Percentiles rank a stretch among this genome's conserved stretches.
Conservation (phyloP, 2,329 filamentous ascomycete genomes). For the Verticillium longisporum region DNA sequence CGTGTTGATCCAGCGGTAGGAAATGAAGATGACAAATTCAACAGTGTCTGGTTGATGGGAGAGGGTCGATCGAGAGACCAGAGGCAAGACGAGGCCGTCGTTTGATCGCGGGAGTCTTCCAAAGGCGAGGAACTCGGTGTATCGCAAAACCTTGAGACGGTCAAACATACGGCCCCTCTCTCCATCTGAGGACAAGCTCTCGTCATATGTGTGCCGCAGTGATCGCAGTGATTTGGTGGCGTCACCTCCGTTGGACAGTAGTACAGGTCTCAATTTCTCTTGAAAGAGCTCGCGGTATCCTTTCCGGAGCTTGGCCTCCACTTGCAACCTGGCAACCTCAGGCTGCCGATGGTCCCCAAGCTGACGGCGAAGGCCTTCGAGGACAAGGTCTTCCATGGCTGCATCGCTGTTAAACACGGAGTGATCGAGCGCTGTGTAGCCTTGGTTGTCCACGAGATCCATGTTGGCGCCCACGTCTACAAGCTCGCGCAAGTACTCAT, state of each 20-base stretch:
- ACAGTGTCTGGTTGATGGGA: neutral
- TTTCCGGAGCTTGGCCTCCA: constrained; percentile 22
- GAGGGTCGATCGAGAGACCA: neutral
- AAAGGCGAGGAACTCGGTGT: constrained; percentile 16
- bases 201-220: constrained; percentile 17
- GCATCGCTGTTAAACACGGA: constrained; percentile 24
- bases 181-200: constrained; percentile 13
- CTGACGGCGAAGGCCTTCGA: constrained; percentile 16
- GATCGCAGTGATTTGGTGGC: constrained; percentile 8
- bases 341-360: neutral
- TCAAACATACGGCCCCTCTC: constrained; percentile 18
- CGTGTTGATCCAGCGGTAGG: constrained; percentile 24
- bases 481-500: constrained; percentile 22
- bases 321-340: neutral
- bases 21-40: constrained; percentile 25
- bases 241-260: constrained; percentile 13
- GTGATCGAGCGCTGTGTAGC: constrained; percentile 29
- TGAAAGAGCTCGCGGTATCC: constrained; percentile 28
- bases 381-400: constrained; percentile 16
- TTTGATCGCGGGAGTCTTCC: constrained; percentile 18
- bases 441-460: constrained; percentile 21
- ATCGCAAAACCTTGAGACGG: constrained; percentile 19
- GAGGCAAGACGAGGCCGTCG: constrained; percentile 9
- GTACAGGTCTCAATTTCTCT: constrained; percentile 24
- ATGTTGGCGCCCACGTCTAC: constrained; percentile 24